These are phyloP conservation scores for Aspergillus tubingensis DNA, from an alignment of 2,329 filamentous ascomycete genomes.

Conservation along the genomic window DNA sequence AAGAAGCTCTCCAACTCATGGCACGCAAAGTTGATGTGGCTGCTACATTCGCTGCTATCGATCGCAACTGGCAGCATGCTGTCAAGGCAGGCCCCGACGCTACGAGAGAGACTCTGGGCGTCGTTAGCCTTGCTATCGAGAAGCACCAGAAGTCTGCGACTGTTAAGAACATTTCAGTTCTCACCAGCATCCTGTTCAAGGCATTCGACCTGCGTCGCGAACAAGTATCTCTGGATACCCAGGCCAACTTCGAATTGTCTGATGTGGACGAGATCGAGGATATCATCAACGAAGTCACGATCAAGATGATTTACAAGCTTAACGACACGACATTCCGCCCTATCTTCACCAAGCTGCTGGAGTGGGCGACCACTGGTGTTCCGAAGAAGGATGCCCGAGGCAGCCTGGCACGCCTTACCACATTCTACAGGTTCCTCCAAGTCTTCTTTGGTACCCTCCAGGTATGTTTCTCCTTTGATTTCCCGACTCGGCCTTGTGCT, in stretches of 20 bases:
- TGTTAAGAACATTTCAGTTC: slow-evolving; percentile 68
- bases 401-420: slow-evolving; percentile 65
- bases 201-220: slow-evolving; percentile 53
- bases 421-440: slow-evolving; percentile 77
- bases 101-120: slow-evolving; percentile 66
- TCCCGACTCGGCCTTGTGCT: neutral
- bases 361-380: slow-evolving; percentile 69
- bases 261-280: slow-evolving; percentile 63
- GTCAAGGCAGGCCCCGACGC: slow-evolving; percentile 64
- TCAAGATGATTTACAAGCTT: slow-evolving; percentile 94
- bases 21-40: slow-evolving; percentile 77
- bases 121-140: slow-evolving; percentile 71
- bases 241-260: slow-evolving; percentile 46
- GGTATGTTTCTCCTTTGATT: slow-evolving; percentile 34
- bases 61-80: slow-evolving; percentile 71
- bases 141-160: slow-evolving; percentile 76
- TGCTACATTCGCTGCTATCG: slow-evolving; percentile 71
- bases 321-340: slow-evolving; percentile 93
- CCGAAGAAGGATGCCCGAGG: slow-evolving; percentile 64
- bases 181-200: slow-evolving; percentile 64
- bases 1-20: slow-evolving; percentile 70
- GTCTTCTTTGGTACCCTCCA: slow-evolving; percentile 83
- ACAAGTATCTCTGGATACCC: slow-evolving; percentile 33
- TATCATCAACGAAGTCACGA: slow-evolving; percentile 66
- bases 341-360: slow-evolving; percentile 81